Percentiles rank a stretch among this genome's conserved stretches.
Conservation (phyloP, 345 rosid species). For the Eucalyptus sp. region DNA sequence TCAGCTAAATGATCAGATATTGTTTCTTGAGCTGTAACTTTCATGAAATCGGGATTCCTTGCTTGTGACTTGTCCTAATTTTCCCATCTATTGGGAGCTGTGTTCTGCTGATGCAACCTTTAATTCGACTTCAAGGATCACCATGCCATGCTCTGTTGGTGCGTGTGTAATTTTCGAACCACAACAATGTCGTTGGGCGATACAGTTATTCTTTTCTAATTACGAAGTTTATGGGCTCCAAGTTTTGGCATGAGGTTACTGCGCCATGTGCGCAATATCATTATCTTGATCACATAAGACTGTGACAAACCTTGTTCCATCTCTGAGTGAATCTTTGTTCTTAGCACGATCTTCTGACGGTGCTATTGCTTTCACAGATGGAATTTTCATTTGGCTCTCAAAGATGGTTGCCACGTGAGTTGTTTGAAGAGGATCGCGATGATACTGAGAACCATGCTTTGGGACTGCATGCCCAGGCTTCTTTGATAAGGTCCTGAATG, state of each 20-base stretch:
- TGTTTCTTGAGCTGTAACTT: background rate
- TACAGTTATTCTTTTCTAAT: background rate
- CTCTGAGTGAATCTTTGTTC: background rate
- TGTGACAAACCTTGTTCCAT: background rate
- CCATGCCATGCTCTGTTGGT: background rate
- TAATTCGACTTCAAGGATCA: background rate
- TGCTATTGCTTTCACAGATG: constrained; percentile 40
- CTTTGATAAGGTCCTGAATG: constrained; percentile 79
- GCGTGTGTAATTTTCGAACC: background rate
- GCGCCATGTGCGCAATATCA: background rate
- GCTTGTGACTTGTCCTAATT: background rate
- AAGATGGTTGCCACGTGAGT: constrained; percentile 70
- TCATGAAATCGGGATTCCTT: background rate
- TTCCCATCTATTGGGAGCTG: background rate
- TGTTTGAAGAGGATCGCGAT: constrained; percentile 39
- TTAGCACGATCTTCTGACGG: background rate
- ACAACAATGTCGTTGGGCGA: background rate
- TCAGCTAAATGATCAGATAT: background rate
- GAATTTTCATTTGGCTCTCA: constrained; percentile 83
- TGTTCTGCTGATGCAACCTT: background rate
- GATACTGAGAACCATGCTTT: constrained; percentile 43
- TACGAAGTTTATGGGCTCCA: background rate
- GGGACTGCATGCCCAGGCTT: constrained; percentile 92
- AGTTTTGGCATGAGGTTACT: background rate
- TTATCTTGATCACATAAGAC: background rate